These are phyloP conservation scores for Xylaria sp. DNA, from an alignment of 2,329 filamentous ascomycete species.

Conservation along the genomic window DNA sequence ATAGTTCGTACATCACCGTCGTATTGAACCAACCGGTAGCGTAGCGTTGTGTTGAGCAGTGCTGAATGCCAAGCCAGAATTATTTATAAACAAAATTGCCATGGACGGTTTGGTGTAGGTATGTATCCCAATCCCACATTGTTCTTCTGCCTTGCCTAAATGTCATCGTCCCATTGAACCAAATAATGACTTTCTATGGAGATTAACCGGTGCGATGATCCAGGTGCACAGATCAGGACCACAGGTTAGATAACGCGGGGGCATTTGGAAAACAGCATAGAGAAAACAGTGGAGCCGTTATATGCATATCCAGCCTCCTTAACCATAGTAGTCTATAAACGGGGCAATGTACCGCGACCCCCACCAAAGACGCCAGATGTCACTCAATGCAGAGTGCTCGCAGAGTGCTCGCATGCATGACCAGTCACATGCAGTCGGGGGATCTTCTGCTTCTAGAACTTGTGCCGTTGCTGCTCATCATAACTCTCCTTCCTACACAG, in stretches of 20 bases:
- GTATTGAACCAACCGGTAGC: neutral
- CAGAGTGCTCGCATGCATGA: conserved; percentile 33
- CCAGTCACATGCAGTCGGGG: conserved; percentile 30
- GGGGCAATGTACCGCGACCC: too few relatives aligned
- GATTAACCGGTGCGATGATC: neutral
- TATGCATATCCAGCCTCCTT: too few relatives aligned
- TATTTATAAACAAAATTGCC: neutral
- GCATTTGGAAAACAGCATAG: too few relatives aligned
- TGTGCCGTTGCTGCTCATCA: conserved; percentile 22
- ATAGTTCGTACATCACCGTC: neutral
- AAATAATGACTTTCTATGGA: conserved; percentile 1
- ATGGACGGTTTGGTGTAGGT: conserved; percentile 3
- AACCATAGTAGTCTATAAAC: too few relatives aligned
- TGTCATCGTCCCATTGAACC: neutral
- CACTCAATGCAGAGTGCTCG: conserved; percentile 25
- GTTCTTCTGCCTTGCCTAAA: neutral
- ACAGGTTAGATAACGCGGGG: too few relatives aligned
- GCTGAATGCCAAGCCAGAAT: conserved; percentile 2
- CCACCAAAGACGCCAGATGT: conserved; percentile 10
- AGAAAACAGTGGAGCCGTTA: too few relatives aligned
- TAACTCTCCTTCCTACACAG: neutral
- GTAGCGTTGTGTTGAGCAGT: neutral
- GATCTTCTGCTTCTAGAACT: conserved; percentile 32
- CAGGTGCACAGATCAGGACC: too few relatives aligned
- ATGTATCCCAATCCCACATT: neutral